phyloP scores from a whole-genome alignment of 257 asterid genomes.

The Gentiana straminea region DNA sequence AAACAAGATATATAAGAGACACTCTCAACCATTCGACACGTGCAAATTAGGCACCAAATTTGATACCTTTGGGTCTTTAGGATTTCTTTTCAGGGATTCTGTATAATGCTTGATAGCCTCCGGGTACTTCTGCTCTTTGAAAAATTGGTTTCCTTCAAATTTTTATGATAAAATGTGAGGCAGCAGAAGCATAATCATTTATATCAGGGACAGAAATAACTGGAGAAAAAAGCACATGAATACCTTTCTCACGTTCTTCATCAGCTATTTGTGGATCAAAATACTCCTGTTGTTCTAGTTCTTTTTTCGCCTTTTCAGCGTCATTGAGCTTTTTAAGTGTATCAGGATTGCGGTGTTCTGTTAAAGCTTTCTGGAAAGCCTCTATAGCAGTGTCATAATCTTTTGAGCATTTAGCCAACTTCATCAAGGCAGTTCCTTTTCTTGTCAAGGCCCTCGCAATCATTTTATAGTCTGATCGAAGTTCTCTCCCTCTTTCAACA shows the following conservation, averaged over 20 bases:
- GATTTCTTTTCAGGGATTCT: slow-evolving; percentile 77
- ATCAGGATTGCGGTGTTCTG: slow-evolving; percentile 94
- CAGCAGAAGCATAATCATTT: no score
- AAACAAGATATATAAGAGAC: neutral
- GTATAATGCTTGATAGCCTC: slow-evolving; percentile 79
- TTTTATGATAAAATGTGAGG: neutral
- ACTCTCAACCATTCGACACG: neutral
- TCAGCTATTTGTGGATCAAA: slow-evolving; percentile 80
- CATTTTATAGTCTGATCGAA: slow-evolving; percentile 85
- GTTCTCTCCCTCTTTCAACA: slow-evolving; percentile 87
- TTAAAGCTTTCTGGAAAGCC: slow-evolving; percentile 81
- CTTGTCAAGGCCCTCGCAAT: slow-evolving; percentile 88
- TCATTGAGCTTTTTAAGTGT: slow-evolving; percentile 83
- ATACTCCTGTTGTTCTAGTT: slow-evolving; percentile 78
- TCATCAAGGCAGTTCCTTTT: slow-evolving; percentile 80
- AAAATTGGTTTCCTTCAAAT: slow-evolving; percentile 55
- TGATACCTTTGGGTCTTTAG: slow-evolving; percentile 60
- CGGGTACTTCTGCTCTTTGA: slow-evolving; percentile 87
- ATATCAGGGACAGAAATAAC: neutral
- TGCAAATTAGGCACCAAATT: neutral
- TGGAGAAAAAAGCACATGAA: neutral
- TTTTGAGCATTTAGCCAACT: slow-evolving; percentile 66
- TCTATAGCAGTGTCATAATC: slow-evolving; percentile 82
- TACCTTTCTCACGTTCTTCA: slow-evolving; percentile 98
- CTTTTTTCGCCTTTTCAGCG: slow-evolving; percentile 91